A percentile compares a stretch with the other conserved stretches of the same genome.
Evolutionary conservation across 2,329 filamentous ascomycete species (phyloP).

Genomic region (Exophiala sp.): DNA sequence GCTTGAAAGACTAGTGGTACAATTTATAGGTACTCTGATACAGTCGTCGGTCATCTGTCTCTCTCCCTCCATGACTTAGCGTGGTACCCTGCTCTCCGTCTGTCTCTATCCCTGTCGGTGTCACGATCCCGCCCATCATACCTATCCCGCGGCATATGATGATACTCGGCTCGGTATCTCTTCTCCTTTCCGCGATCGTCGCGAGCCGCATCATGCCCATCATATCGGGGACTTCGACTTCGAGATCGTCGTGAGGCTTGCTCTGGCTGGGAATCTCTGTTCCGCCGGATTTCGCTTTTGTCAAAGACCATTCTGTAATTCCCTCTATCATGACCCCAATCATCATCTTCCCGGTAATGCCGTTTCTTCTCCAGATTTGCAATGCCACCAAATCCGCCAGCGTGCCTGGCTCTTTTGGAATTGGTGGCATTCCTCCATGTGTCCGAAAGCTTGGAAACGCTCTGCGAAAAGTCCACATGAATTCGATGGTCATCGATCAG

Average conservation of each 20-base stretch:
- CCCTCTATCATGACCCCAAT: slow-evolving; percentile 39
- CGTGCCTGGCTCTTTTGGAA: slow-evolving; percentile 61
- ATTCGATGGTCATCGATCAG: slow-evolving; percentile 96
- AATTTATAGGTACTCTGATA: not conserved
- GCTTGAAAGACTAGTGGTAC: not conserved
- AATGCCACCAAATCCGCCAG: slow-evolving; percentile 85
- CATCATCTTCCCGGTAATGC: slow-evolving; percentile 72
- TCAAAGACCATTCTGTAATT: slow-evolving; percentile 78
- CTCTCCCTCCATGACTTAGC: slow-evolving; percentile 4
- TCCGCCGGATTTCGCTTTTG: slow-evolving; percentile 55
- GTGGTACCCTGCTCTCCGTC: slow-evolving; percentile 18
- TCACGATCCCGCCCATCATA: slow-evolving; percentile 31
- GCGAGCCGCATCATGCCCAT: slow-evolving; percentile 13
- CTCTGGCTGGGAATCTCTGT: slow-evolving; percentile 11
- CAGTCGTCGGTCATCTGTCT: slow-evolving; percentile 1
- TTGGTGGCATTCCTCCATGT: slow-evolving; percentile 84
- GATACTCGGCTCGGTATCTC: slow-evolving; percentile 4
- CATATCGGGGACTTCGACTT: slow-evolving; percentile 43
- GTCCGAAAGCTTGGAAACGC: slow-evolving; percentile 77
- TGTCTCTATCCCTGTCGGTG: slow-evolving; percentile 36
- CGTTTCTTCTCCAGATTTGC: slow-evolving; percentile 79
- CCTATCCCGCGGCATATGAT: slow-evolving; percentile 18
- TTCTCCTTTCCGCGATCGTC: not conserved
- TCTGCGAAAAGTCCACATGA: slow-evolving; percentile 97
- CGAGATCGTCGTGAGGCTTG: slow-evolving; percentile 28